Base-by-base conservation (phyloP, 495 filamentous ascomycete genomes). In the Hyaloscypha variabilis region DNA sequence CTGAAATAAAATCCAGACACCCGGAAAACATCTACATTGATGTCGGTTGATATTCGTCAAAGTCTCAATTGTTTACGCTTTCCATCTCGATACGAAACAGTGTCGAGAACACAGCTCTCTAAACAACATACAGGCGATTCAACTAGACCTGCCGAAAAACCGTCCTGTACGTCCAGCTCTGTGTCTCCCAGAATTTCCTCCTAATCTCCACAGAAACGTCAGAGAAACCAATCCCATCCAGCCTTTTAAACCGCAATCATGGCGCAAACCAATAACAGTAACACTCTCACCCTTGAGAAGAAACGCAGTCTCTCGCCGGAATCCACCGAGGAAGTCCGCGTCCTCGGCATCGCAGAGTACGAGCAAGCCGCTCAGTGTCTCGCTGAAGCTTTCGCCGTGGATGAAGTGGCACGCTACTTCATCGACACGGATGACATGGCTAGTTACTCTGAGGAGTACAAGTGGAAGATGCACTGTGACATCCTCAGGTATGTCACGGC, bases 11-110 rank as follows among this genome's bases (percentile, higher is more conserved):
- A 54, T 51, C 31, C 60, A 66, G 62, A 46, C 34, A 52, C 23
- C 58, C 24, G 17, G 17, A 17, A 50, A 63, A 64, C 28, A 57
- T 65, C 59, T 50, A 74, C 67, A 84, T 91, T 88, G 87, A 91
- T 91, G 88, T 91, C 88, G 86, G 86, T 87, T 88, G 86, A 88
- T 78, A 78, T 86, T 73, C 87, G 88, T 73, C 81, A 86, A 77
- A 84, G 85, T 73, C 82, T 88, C 72, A 83, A 87, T 66, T 90
- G 87, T 72, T 79, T 90, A 74, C 84, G 87, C 69, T 87, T 87
- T 76, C 88, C 88, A 59, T 85, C 85, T 76, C 85, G 88, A 78
- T 86, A 89, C 78, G 84, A 87, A 83, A 81, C 85, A 76, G 82
- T 90, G 72, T 89, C 88, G 77, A 90, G 88, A 85, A 81, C 85